Evolutionary conservation across 129 eudicot species (phyloP).

Genomic region (Lonicera japonica): DNA sequence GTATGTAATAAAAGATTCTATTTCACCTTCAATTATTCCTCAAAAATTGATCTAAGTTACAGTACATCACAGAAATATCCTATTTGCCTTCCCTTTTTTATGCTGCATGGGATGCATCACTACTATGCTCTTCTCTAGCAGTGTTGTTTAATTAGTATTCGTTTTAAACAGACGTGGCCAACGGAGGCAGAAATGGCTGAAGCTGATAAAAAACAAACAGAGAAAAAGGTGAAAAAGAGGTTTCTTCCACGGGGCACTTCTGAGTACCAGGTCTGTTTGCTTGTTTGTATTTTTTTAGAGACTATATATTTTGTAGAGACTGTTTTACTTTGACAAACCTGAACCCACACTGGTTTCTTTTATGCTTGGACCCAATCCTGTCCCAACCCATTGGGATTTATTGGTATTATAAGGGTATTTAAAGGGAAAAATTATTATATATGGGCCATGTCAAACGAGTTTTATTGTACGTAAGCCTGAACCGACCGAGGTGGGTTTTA

Average conservation of each 20-base stretch:
- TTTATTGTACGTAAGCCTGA: too few relatives aligned
- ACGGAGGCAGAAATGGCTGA: conserved; percentile 98
- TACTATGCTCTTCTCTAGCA: background rate
- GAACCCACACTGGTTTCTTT: background rate
- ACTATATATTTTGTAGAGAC: too few relatives aligned
- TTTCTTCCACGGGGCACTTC: conserved; percentile 82
- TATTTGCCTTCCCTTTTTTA: background rate
- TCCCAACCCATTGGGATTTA: too few relatives aligned
- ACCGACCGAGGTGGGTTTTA: too few relatives aligned
- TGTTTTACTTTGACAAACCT: background rate
- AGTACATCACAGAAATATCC: background rate
- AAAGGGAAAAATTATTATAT: too few relatives aligned
- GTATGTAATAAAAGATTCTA: background rate
- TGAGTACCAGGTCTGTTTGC: conserved; percentile 75
- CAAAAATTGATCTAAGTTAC: background rate
- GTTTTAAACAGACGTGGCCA: conserved; percentile 80
- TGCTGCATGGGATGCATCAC: background rate
- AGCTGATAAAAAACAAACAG: conserved; percentile 64
- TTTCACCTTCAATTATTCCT: background rate
- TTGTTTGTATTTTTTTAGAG: too few relatives aligned
- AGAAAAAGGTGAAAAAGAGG: conserved; percentile 63
- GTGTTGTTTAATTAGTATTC: background rate
- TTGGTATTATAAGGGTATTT: too few relatives aligned
- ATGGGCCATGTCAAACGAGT: too few relatives aligned
- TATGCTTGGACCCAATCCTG: too few relatives aligned